phyloP scores from a whole-genome alignment of 495 filamentous ascomycete species.

The Amphirosellinia nigrospora region DNA sequence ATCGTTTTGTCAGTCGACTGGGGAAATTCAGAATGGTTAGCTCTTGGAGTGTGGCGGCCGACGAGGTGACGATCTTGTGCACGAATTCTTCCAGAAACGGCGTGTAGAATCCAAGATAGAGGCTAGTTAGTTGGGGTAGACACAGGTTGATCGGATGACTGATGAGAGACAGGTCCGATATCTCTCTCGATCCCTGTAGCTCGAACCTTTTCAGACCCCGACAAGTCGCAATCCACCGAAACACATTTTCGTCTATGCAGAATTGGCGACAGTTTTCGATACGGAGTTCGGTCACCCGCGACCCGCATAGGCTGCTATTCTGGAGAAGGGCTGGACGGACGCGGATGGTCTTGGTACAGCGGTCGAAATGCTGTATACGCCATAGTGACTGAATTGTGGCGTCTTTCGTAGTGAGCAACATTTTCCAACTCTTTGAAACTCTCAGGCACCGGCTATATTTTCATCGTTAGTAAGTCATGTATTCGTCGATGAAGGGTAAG shows the following conservation, averaged over 20 bases:
- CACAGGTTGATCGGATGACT: background rate
- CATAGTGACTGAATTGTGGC: constrained; percentile 25
- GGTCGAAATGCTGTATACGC: constrained; percentile 28
- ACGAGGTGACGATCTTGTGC: constrained; percentile 25
- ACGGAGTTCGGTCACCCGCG: constrained; percentile 17
- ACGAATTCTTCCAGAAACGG: background rate
- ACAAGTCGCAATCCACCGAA: constrained; percentile 12
- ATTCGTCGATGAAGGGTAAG: too few relatives aligned
- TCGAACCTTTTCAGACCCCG: constrained; percentile 29
- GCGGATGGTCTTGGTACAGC: background rate
- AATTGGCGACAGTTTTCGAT: background rate
- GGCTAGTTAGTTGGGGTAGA: constrained; percentile 20
- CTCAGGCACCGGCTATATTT: constrained; percentile 31
- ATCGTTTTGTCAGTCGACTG: background rate
- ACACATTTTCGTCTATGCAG: constrained; percentile 3
- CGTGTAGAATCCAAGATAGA: constrained; percentile 27
- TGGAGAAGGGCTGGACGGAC: constrained; percentile 17
- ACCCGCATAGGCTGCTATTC: constrained; percentile 27
- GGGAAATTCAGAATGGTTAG: constrained; percentile 31
- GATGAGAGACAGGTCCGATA: background rate
- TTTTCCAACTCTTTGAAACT: constrained; percentile 35
- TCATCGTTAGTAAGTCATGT: background rate
- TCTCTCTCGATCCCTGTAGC: constrained; percentile 16
- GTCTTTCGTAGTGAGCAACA: constrained; percentile 21
- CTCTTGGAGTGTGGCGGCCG: constrained; percentile 29